Conservation (phyloP, 371 early-diverging fungal species). For the Apophysomyces ossiformis region DNA sequence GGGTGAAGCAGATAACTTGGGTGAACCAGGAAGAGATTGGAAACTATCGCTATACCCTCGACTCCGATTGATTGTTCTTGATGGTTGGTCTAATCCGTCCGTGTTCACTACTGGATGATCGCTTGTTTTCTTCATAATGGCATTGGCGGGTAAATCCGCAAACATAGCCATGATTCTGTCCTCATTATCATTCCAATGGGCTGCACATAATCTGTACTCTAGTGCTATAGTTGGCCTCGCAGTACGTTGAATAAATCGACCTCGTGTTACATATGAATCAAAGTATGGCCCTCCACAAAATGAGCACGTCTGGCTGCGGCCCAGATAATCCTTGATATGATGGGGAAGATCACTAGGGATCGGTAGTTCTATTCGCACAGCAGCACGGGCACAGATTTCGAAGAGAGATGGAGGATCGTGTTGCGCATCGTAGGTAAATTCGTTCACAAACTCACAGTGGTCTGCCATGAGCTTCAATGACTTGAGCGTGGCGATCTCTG, state of each 20-base stretch:
- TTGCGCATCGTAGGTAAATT: slow-evolving; percentile 32
- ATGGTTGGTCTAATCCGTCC: slow-evolving; percentile 18
- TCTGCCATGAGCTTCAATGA: slow-evolving; percentile 60
- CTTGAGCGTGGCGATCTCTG: slow-evolving; percentile 54
- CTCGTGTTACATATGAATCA: slow-evolving; percentile 65
- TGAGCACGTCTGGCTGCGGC: slow-evolving; percentile 70
- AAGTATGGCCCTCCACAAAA: slow-evolving; percentile 91
- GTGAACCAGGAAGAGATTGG: slow-evolving; percentile 14
- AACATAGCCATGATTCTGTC: slow-evolving; percentile 46
- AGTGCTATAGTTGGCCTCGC: slow-evolving; percentile 45
- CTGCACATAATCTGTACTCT: slow-evolving; percentile 43
- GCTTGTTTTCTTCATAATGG: slow-evolving; percentile 5
- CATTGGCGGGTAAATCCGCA: slow-evolving; percentile 17
- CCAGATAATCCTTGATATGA: slow-evolving; percentile 70
- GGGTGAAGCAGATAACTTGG: slow-evolving; percentile 15
- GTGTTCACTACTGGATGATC: slow-evolving; percentile 14
- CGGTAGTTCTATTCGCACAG: slow-evolving; percentile 68
- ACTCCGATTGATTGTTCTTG: slow-evolving; percentile 8
- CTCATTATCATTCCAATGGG: slow-evolving; percentile 48
- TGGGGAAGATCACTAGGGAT: slow-evolving; percentile 56
- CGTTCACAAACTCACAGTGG: slow-evolving; percentile 49
- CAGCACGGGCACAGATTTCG: slow-evolving; percentile 78
- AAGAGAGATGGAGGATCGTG: slow-evolving; percentile 63
- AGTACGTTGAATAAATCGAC: slow-evolving; percentile 67
- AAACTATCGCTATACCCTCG: slow-evolving; percentile 21